Conservation (phyloP, 352 stramenopile species). For the Globisporangium cederbergense region DNA sequence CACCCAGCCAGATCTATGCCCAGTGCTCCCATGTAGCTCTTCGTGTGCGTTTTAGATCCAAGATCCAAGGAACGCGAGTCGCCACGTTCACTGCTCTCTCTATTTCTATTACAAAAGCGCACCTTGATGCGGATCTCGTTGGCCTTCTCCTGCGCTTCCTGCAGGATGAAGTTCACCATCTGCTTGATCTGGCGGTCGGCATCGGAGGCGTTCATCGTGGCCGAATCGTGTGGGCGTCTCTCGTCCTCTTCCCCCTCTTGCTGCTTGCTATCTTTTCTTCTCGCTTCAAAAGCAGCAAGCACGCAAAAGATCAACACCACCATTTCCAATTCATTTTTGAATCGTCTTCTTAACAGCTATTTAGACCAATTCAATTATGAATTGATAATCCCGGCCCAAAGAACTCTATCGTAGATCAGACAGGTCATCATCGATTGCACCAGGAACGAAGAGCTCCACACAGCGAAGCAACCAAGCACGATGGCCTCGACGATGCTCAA, state of each 20-base stretch:
- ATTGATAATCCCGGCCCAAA: neutral
- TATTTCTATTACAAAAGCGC: neutral
- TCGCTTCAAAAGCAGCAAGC: neutral
- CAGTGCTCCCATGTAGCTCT: conserved; percentile 1
- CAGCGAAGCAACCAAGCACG: neutral
- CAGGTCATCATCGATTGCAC: neutral
- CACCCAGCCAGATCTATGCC: neutral
- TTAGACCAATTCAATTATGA: conserved; percentile 3
- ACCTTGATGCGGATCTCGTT: conserved; percentile 98
- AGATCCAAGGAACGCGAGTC: conserved; percentile 7
- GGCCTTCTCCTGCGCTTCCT: conserved; percentile 99
- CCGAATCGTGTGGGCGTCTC: conserved; percentile 1
- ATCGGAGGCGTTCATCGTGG: conserved; percentile 79
- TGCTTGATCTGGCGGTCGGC: conserved; percentile 91
- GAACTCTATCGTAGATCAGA: neutral
- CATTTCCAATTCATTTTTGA: conserved; percentile 14
- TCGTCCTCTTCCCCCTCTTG: conserved; percentile 12
- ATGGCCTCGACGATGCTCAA: conserved; percentile 13
- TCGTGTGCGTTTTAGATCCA: conserved; percentile 1
- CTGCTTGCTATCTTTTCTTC: conserved; percentile 16
- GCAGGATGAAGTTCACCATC: conserved; percentile 99
- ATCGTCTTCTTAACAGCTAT: neutral
- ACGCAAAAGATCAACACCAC: neutral
- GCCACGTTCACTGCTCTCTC: neutral
- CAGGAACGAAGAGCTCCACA: neutral